Conservation (phyloP, 129 eudicot genomes). For the Heracleum sosnowskyi region DNA sequence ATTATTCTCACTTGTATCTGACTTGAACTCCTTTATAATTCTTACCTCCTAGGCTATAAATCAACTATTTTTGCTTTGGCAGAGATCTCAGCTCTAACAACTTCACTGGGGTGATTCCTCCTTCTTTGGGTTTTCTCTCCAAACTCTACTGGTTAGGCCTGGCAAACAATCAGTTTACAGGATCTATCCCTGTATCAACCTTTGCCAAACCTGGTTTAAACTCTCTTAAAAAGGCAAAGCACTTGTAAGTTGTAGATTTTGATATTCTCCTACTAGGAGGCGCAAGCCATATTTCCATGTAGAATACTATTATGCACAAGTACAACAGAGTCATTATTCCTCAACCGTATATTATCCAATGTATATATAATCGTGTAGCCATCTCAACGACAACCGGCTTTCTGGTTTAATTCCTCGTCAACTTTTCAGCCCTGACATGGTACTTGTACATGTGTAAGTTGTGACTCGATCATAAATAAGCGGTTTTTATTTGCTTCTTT, state of each 20-base stretch:
- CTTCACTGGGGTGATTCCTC: conserved; percentile 71
- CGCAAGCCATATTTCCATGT: background rate
- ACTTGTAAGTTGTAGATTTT: conserved; percentile 51
- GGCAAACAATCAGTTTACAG: conserved; percentile 78
- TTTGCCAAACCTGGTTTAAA: conserved; percentile 52
- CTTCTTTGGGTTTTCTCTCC: conserved; percentile 66
- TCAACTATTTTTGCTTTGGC: conserved; percentile 6
- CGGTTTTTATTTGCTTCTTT: background rate
- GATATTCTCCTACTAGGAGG: background rate
- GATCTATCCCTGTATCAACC: conserved; percentile 70
- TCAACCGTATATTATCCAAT: background rate
- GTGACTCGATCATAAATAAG: background rate
- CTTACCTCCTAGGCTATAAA: no score
- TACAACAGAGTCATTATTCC: background rate
- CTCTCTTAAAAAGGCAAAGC: conserved; percentile 64
- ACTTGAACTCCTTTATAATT: background rate
- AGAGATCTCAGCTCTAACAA: conserved; percentile 92
- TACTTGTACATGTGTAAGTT: conserved; percentile 84
- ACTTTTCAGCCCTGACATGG: conserved; percentile 70
- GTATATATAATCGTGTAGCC: conserved; percentile 37
- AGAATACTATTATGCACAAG: no score
- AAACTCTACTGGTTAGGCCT: conserved; percentile 88
- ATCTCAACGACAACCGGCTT: conserved; percentile 82
- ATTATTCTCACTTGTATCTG: background rate
- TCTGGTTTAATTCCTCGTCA: conserved; percentile 59